Conservation (phyloP, 352 stramenopile species). For the Globisporangium spiculum region DNA sequence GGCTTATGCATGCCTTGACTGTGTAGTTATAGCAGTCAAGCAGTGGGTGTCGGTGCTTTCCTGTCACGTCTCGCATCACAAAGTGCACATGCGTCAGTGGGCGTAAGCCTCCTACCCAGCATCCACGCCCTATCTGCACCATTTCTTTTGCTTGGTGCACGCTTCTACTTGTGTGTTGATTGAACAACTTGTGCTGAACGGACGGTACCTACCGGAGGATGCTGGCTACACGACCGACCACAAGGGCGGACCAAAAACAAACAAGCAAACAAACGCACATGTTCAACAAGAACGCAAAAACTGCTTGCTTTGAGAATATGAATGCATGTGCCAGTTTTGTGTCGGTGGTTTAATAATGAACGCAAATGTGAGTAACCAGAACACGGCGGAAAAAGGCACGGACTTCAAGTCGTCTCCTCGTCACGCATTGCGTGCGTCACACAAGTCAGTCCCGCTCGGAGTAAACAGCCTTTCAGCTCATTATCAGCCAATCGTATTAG, state of each 20-base stretch:
- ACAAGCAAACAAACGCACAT: neutral
- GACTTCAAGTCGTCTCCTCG: neutral
- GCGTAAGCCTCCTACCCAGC: too few species aligned
- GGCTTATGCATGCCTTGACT: neutral
- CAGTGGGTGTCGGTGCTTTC: neutral
- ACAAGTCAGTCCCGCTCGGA: neutral
- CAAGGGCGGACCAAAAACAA: slow-evolving; percentile 1
- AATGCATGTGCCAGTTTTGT: neutral
- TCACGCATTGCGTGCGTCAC: slow-evolving; percentile 2
- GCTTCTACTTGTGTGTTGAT: neutral
- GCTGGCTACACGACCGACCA: neutral
- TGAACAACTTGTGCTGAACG: neutral
- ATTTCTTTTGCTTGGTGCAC: neutral
- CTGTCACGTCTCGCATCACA: neutral
- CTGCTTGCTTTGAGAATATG: neutral
- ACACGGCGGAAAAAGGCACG: neutral
- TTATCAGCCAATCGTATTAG: neutral
- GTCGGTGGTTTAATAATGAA: neutral
- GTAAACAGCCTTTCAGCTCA: neutral
- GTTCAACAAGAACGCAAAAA: too few species aligned
- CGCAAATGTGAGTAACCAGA: neutral
- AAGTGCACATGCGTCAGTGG: neutral
- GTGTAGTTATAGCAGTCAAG: too few species aligned
- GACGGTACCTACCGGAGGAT: neutral
- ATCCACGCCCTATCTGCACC: too few species aligned